Evolutionary conservation across 148 eudicot species (phyloP).

Genomic region (Rhododendron vialii): DNA sequence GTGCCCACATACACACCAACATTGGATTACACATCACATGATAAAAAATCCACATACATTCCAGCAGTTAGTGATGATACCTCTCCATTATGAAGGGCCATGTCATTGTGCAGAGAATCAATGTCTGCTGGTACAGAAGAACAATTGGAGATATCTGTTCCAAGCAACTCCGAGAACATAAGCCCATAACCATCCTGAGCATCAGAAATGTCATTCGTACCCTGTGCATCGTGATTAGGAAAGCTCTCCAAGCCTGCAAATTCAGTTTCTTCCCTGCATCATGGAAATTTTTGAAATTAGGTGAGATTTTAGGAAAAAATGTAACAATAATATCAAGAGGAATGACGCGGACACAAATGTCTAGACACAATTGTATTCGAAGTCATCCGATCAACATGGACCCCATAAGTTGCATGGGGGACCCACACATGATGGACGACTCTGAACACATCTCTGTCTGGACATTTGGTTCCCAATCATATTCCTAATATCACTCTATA

Average conservation of each 20-base stretch:
- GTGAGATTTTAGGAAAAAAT: not conserved
- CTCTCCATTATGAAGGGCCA: slow-evolving; percentile 76
- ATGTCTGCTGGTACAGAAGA: slow-evolving; percentile 57
- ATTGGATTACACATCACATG: not conserved
- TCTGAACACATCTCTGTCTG: not conserved
- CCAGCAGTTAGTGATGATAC: slow-evolving; percentile 29
- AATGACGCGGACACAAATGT: not conserved
- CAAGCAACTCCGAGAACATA: slow-evolving; percentile 91
- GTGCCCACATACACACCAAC: not conserved
- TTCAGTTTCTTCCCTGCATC: slow-evolving; percentile 55
- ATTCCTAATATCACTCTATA: not conserved
- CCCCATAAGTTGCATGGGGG: not conserved
- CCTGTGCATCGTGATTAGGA: slow-evolving; percentile 46
- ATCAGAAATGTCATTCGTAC: slow-evolving; percentile 50
- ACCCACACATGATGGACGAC: not conserved
- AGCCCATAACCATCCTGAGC: slow-evolving; percentile 91
- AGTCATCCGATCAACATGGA: not conserved
- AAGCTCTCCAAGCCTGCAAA: slow-evolving; percentile 49
- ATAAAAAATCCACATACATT: not conserved
- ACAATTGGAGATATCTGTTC: slow-evolving; percentile 66
- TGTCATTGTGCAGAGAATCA: slow-evolving; percentile 63
- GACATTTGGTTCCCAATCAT: not conserved
- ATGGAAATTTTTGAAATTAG: slow-evolving; percentile 15
- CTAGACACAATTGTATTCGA: not conserved
- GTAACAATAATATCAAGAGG: not conserved